Base-by-base conservation (phyloP, 2,329 filamentous ascomycete genomes). In the Fusarium stilboides region DNA sequence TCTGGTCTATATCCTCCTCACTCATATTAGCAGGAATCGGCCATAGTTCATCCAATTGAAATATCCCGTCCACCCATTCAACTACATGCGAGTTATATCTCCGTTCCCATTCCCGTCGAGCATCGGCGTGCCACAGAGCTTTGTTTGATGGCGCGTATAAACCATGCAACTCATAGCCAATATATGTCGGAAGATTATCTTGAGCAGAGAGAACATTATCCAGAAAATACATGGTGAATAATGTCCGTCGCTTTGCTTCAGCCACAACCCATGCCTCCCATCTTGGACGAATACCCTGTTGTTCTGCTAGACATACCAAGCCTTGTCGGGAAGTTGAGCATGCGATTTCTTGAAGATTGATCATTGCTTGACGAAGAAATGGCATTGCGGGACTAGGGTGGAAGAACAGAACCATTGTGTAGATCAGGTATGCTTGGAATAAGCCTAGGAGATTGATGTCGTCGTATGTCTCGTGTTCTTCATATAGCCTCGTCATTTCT, bases 211-310 rank as follows among this genome's bases (percentile, higher is more conserved):
- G 80, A 0, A 86, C 72, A 42, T 81, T 86, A 59, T 86, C 85
- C 43, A 88, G 83, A 5, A 88, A 74, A 56, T 87, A 88, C 80
- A 87, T 84, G 0, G 80, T 78, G 59, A 81, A 87, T 0, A 89
- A 62, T 0, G 84, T 82, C 6, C 87, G 80, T 4, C 86, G 79
- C 62, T 87, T 88, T 0, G 86, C 80, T 43, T 86, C 84, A 0
- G 82, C 82, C 1, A 86, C 72, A 6, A 87, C 82, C 87, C 87
- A 89, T 1, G 79, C 76, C 58, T 87, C 85, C 86, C 86, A 87
- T 8, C 56, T 75, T 0, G 86, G 86, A 4, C 81, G 79, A 0
- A 71, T 61, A 1, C 75, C 74, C 3, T 76, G 58, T 15, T 76
- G 71, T 56, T 87, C 86, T 1, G 81, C 80, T 1, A 63, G 37